Percentiles rank a stretch among this genome's conserved stretches.
Evolutionary conservation across 768 basidiomycete genomes (phyloP).

Genomic region (Hirschioporus abietinus): DNA sequence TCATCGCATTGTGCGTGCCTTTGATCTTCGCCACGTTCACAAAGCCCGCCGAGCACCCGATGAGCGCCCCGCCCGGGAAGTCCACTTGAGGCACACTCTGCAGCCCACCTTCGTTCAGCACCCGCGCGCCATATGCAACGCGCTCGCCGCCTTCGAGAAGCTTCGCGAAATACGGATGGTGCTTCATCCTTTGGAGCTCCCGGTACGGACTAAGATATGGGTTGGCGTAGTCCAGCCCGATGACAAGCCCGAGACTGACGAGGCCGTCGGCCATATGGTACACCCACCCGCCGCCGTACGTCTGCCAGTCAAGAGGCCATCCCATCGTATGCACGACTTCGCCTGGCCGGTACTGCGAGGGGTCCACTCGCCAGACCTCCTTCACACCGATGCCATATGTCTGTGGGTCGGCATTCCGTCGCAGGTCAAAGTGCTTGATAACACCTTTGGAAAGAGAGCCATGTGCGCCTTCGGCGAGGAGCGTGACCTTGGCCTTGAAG

Average conservation of each 20-base stretch:
- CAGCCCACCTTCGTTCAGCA: constrained; percentile 88
- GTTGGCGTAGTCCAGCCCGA: constrained; percentile 93
- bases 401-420: constrained; percentile 67
- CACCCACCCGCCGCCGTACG: constrained; percentile 90
- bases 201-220: constrained; percentile 89
- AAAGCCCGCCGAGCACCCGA: constrained; percentile 95
- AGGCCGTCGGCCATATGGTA: constrained; percentile 95
- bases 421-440: constrained; percentile 66
- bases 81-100: constrained; percentile 83
- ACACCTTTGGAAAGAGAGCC: constrained; percentile 83
- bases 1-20: constrained; percentile 98
- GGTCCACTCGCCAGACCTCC: constrained; percentile 91
- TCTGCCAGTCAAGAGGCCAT: constrained; percentile 80
- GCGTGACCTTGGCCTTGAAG: constrained; percentile 86
- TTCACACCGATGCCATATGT: constrained; percentile 96
- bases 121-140: constrained; percentile 86
- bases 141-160: constrained; percentile 74
- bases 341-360: constrained; percentile 52
- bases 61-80: constrained; percentile 92
- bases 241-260: constrained; percentile 85
- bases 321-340: constrained; percentile 93
- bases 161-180: constrained; percentile 86
- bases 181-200: constrained; percentile 86
- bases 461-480: constrained; percentile 94
- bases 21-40: constrained; percentile 98